phyloP scores from a whole-genome alignment of 768 basidiomycete species.

The Lactifluus subvellereus region DNA sequence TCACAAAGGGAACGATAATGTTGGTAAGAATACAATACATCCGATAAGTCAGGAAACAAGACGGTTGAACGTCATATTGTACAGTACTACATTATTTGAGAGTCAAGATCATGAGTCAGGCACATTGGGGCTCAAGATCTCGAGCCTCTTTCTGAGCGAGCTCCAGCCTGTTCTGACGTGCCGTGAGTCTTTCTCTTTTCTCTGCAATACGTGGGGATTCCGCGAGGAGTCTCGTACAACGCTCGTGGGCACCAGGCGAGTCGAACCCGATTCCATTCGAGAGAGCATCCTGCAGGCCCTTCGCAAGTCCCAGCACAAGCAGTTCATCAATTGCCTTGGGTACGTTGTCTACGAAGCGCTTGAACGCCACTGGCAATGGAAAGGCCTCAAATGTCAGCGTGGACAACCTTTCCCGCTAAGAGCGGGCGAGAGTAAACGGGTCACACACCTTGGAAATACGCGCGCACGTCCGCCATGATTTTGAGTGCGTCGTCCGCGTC shows the following conservation, averaged over 20 bases:
- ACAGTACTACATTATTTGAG: neutral
- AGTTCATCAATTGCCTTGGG: slow-evolving; percentile 37
- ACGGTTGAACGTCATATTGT: no score
- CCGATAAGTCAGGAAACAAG: neutral
- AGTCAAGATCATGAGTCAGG: neutral
- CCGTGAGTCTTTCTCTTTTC: slow-evolving; percentile 42
- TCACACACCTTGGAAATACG: slow-evolving; percentile 64
- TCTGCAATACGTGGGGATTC: slow-evolving; percentile 43
- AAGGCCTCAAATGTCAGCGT: neutral
- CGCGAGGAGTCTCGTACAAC: slow-evolving; percentile 47
- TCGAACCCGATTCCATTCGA: slow-evolving; percentile 47
- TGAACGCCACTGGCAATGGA: slow-evolving; percentile 39
- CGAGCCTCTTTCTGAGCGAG: slow-evolving; percentile 43
- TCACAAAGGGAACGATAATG: neutral
- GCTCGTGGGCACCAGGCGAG: slow-evolving; percentile 39
- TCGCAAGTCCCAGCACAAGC: slow-evolving; percentile 47
- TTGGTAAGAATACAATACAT: neutral
- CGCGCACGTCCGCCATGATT: slow-evolving; percentile 69
- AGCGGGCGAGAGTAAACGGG: slow-evolving; percentile 3
- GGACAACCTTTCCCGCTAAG: neutral
- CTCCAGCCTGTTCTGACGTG: slow-evolving; percentile 46
- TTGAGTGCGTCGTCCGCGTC: slow-evolving; percentile 48
- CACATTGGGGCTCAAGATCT: no score
- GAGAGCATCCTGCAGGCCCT: slow-evolving; percentile 42
- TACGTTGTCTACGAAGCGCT: slow-evolving; percentile 38